Conservation (phyloP, 257 asterid species). For the Forsythia suspensa region DNA sequence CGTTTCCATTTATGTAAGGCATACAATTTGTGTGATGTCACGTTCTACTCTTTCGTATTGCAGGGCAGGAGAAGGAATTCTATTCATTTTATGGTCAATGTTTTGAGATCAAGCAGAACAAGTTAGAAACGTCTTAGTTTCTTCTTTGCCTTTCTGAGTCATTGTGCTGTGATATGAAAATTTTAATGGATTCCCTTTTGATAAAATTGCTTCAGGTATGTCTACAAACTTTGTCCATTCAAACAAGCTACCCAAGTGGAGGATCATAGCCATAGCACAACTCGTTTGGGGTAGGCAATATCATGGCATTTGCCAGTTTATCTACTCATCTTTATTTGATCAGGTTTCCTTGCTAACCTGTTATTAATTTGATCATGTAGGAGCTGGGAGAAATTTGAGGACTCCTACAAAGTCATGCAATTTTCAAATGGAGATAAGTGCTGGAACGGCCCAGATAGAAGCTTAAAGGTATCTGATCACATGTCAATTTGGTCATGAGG, state of each 20-base stretch:
- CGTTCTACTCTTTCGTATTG: conserved; percentile 35
- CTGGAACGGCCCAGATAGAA: conserved; percentile 98
- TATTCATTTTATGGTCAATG: conserved; percentile 90
- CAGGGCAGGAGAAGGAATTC: conserved; percentile 95
- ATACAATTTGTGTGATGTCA: conserved; percentile 9
- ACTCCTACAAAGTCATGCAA: conserved; percentile 66
- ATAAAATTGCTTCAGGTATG: conserved; percentile 58
- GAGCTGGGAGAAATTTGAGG: conserved; percentile 93
- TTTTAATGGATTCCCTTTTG: conserved; percentile 17
- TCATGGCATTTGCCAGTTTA: not conserved
- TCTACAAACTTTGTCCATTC: conserved; percentile 84
- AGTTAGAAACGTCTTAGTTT: conserved; percentile 42
- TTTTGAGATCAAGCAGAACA: conserved; percentile 87
- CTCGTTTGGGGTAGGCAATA: conserved; percentile 84
- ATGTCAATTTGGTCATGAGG: no score
- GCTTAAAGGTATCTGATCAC: conserved; percentile 60
- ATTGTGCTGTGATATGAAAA: not conserved
- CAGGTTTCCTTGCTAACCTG: not conserved
- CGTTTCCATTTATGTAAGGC: not conserved
- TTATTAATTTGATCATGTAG: conserved; percentile 38
- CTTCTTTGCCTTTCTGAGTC: conserved; percentile 18
- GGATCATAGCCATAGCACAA: conserved; percentile 64
- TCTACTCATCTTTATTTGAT: not conserved
- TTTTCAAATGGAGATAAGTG: conserved; percentile 85
- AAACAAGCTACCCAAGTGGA: conserved; percentile 93